Base-by-base conservation (phyloP, 2,329 filamentous ascomycete species). In the Clonostachys byssicola region DNA sequence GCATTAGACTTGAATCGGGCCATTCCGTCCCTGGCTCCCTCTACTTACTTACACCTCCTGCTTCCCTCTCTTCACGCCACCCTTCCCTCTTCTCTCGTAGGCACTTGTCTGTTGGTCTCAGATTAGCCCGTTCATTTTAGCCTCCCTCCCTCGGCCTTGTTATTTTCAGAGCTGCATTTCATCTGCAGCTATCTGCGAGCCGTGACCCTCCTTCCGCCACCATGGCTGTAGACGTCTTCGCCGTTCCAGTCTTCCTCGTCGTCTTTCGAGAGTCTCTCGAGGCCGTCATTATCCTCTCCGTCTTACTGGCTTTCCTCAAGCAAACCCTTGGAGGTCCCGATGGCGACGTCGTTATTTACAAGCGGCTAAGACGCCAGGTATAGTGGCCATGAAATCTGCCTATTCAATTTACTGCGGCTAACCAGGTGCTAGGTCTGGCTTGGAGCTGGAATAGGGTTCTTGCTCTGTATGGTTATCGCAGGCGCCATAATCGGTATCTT, bases 221-320 rank as follows among this genome's bases (percentile, higher is more conserved):
- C 54, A 84, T 80, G 70, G 84, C 85, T 64, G 75, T 78, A 50
- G 80, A 86, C 63, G 83, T 91, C 49, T 91, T 91, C 64, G 79
- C 86, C 52, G 82, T 90, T 23, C 86, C 86, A 54, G 81, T 95
- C 47, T 95, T 95, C 72, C 92, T 95, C 72, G 88, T 95, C 63
- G 84, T 89, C 68, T 94, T 95, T 64, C 83, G 90, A 61, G 90
- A 95, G 70, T 83, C 83, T 39, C 72, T 95, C 43, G 90, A 95
- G 72, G 88, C 86, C 1, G 85, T 80, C 59, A 90, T 95, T 60
- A 88, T 95, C 56, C 83, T 95, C 52, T 92, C 90, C 0, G 86
- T 95, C 14, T 73, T 95, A 35, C 78, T 95, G 40, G 83, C 89
- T n/a, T 39, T 90, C 61, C 69, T 91, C 49, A 90, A 89, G 63